A percentile compares a stretch with the other conserved stretches of the same genome.
These are phyloP conservation scores for Tuber aestivum DNA, from an alignment of 495 filamentous ascomycete species.

Conservation along the genomic window DNA sequence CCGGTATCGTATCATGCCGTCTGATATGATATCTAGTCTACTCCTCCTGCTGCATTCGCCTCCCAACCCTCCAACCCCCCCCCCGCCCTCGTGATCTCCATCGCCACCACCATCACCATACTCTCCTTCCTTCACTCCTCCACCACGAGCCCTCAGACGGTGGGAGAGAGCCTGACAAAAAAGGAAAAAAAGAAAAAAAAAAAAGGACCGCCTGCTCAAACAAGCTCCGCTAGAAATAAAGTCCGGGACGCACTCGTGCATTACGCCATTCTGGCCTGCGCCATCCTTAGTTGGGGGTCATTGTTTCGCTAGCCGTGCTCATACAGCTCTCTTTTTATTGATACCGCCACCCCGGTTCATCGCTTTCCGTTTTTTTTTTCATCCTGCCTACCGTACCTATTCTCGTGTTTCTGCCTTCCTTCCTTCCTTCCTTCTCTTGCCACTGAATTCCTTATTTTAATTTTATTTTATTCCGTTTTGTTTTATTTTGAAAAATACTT, in stretches of 20 bases:
- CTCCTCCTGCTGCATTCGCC: not conserved
- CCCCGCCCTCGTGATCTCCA: not conserved
- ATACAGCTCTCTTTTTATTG: not conserved
- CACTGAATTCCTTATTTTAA: not conserved
- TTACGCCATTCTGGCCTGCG: not conserved
- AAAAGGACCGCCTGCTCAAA: not conserved
- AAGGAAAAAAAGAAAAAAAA: not conserved
- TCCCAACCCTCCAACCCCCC: not conserved
- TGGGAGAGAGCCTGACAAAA: not conserved
- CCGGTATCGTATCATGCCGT: too few relatives aligned
- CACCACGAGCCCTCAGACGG: not conserved
- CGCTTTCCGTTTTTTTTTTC: not conserved
- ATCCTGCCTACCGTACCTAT: not conserved
- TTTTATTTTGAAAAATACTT: not conserved
- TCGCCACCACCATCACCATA: not conserved
- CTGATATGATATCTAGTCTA: too few relatives aligned
- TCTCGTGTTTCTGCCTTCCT: not conserved
- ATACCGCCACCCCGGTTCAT: not conserved
- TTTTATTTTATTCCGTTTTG: too few relatives aligned
- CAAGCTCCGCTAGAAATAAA: not conserved
- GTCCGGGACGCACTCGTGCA: not conserved
- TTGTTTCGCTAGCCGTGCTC: not conserved
- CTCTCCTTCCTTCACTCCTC: not conserved
- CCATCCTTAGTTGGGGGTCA: not conserved
- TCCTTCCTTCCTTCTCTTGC: not conserved